Percentiles rank a stretch among this genome's conserved stretches.
phyloP scores from a whole-genome alignment of 306 rosid genomes.

The Vigna hirtella region DNA sequence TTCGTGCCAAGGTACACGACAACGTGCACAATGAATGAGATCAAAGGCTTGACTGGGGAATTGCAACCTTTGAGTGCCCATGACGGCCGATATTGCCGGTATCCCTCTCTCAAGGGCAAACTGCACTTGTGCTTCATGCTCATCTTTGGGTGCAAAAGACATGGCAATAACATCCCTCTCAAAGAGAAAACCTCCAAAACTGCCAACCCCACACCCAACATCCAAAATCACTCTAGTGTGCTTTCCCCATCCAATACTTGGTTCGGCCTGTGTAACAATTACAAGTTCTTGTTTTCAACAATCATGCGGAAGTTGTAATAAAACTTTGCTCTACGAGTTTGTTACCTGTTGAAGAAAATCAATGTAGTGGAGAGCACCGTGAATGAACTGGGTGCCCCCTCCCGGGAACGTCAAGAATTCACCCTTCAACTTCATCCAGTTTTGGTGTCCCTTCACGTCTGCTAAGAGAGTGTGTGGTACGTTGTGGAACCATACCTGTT shows the following conservation, averaged over 20 bases:
- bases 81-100: conserved; percentile 88
- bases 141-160: conserved; percentile 93
- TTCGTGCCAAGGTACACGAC: conserved; percentile 83
- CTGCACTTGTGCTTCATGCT: conserved; percentile 89
- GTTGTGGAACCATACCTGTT: conserved; percentile 85
- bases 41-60: conserved; percentile 79
- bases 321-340: too few relatives aligned
- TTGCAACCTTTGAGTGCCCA: conserved; percentile 84
- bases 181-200: conserved; percentile 77
- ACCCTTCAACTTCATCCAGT: conserved; percentile 85
- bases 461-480: conserved; percentile 78
- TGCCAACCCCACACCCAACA: conserved; percentile 90
- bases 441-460: conserved; percentile 86
- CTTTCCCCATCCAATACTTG: conserved; percentile 71
- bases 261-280: conserved; percentile 59
- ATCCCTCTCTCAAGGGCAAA: conserved; percentile 89
- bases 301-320: background rate
- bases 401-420: conserved; percentile 85
- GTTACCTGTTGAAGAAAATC: conserved; percentile 73
- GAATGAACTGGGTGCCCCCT: conserved; percentile 91
- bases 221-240: conserved; percentile 71
- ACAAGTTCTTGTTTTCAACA: background rate
- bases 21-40: conserved; percentile 77
- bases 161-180: conserved; percentile 78
- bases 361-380: conserved; percentile 88